phyloP scores from a whole-genome alignment of 2,329 filamentous ascomycete species.

The Microsporum audouinii region DNA sequence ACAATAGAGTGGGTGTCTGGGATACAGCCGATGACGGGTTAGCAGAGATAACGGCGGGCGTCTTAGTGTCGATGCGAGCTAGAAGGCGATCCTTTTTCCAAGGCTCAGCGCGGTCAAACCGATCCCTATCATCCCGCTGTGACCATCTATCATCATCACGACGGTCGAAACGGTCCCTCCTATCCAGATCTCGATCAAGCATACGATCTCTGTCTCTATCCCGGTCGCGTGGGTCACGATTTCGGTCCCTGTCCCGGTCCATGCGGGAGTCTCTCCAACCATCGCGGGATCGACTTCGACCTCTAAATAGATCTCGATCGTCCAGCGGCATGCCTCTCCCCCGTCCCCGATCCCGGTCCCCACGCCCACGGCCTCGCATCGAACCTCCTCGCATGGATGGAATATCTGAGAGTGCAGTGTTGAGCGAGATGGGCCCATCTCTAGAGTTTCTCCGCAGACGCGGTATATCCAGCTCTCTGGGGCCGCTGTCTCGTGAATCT shows the following conservation, averaged over 20 bases:
- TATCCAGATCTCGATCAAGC: slow-evolving; percentile 16
- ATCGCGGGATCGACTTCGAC: slow-evolving; percentile 36
- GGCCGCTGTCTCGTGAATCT: slow-evolving; percentile 26
- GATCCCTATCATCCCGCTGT: slow-evolving; percentile 17
- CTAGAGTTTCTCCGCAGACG: slow-evolving; percentile 35
- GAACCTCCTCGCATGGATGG: slow-evolving; percentile 27
- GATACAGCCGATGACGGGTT: slow-evolving; percentile 9
- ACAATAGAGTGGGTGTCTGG: slow-evolving; percentile 8
- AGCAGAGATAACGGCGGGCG: slow-evolving; percentile 17
- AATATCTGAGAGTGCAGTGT: slow-evolving; percentile 27
- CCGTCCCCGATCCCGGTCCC: slow-evolving; percentile 34
- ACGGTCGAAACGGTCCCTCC: slow-evolving; percentile 20
- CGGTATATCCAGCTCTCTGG: slow-evolving; percentile 29
- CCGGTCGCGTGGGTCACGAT: slow-evolving; percentile 24
- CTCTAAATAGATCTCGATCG: slow-evolving; percentile 34
- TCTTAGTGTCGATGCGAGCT: slow-evolving; percentile 16
- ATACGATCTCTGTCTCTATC: slow-evolving; percentile 24
- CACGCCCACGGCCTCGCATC: slow-evolving; percentile 33
- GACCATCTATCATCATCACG: slow-evolving; percentile 24
- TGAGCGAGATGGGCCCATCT: slow-evolving; percentile 32
- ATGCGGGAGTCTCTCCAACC: slow-evolving; percentile 29
- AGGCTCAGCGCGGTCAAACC: slow-evolving; percentile 23
- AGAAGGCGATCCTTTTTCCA: slow-evolving; percentile 34
- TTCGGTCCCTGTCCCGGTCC: slow-evolving; percentile 22
- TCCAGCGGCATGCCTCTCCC: slow-evolving; percentile 31